Evolutionary conservation across 2,329 filamentous ascomycete species (phyloP), one percentile per base, ranked within the genome.

Genomic region (Calonectria leucothoes): DNA sequence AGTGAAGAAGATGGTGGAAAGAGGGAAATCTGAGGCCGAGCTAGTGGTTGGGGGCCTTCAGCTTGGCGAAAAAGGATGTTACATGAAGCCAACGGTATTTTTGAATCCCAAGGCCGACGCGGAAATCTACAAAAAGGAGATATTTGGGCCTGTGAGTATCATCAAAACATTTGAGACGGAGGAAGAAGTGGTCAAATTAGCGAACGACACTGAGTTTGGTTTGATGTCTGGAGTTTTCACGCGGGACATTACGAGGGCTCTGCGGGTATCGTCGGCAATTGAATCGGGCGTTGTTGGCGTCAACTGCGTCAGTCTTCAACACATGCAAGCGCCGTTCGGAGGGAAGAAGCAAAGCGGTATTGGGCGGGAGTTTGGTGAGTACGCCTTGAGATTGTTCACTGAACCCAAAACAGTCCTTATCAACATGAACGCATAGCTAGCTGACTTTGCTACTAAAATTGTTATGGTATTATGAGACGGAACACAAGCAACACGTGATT

Each of bases 371-470:
- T 70, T 72, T 39, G 69, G 69, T 3, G 69, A 72, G 55, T 70
- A 74, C 49, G 72, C 69, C 4, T 51, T 74, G 66, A 72, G 70
- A 23, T 17, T 72, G 25, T 74, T 51, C 37, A 74, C 72, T 6
- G 72, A 74, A 52, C 72, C 72, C 17, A 74, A 74, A 59, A 74
- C 72, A 10, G 49, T 74, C 20, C 63, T 74, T 20, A 69, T 74
- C 51, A 74, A 74, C 27, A 71, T 74, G 72, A n/a, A 23, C 6
- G 68, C 57, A 8, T 74, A 71, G 29, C 1, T 49, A 66, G 52
- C 31, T 4, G n/a, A n/a, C n/a, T n/a, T n/a, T n/a, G n/a, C n/a
- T n/a, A n/a, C n/a, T n/a, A n/a, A n/a, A n/a, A n/a, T n/a, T n/a
- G n/a, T n/a, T n/a, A n/a, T n/a, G n/a, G n/a, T n/a, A n/a, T n/a